A percentile compares a stretch with the other conserved stretches of the same genome.
Conservation (phyloP, 192 early-diverging fungal genomes). For the Coemansia sp. region DNA sequence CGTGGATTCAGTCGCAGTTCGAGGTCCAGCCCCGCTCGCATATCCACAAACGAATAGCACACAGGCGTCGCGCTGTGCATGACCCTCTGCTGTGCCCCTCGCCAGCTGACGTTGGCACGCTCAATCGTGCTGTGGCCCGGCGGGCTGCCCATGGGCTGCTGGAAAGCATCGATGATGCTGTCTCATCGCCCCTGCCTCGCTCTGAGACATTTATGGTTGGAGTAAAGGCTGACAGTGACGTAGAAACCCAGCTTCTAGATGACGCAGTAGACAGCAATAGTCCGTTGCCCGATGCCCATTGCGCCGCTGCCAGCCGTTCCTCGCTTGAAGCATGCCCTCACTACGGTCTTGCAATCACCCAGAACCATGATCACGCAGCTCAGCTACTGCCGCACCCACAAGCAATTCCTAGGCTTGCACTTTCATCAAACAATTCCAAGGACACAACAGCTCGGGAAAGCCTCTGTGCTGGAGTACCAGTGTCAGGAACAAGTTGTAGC, state of each 20-base stretch:
- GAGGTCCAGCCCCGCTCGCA: neutral
- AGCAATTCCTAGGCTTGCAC: neutral
- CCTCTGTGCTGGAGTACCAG: neutral
- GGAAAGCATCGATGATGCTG: constrained; percentile 40
- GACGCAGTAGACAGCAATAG: neutral
- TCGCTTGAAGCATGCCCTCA: neutral
- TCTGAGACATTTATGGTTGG: constrained; percentile 33
- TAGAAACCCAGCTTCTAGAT: neutral
- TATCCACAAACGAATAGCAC: constrained; percentile 17
- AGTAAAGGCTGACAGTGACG: constrained; percentile 30
- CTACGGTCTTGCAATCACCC: constrained; percentile 7
- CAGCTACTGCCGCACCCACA: neutral
- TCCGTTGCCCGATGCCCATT: neutral
- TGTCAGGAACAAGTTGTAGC: constrained; percentile 3
- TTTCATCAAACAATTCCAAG: neutral
- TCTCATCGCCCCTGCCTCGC: constrained; percentile 42
- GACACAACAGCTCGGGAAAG: neutral
- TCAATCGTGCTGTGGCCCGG: constrained; percentile 15
- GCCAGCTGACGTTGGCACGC: constrained; percentile 6
- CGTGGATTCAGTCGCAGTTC: constrained; percentile 12
- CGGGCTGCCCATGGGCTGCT: constrained; percentile 22
- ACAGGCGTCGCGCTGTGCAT: constrained; percentile 17
- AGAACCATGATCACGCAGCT: neutral
- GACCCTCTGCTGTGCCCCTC: constrained; percentile 48
- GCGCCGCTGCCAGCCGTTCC: neutral